A percentile compares a stretch with the other conserved stretches of the same genome.
These are phyloP conservation scores for Gillenia trifoliata DNA, from an alignment of 306 rosid species.

Conservation along the genomic window DNA sequence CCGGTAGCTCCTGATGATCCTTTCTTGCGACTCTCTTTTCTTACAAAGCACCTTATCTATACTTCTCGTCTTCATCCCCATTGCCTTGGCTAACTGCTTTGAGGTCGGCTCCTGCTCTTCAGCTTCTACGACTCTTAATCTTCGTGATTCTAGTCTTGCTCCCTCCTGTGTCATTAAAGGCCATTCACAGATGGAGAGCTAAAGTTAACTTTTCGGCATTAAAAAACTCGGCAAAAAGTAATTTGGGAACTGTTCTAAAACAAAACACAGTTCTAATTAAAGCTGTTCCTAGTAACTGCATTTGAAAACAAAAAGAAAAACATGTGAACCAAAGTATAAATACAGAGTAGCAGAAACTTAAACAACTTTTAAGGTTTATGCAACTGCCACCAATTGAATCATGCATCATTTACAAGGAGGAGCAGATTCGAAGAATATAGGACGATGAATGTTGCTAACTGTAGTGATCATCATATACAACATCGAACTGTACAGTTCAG, in stretches of 20 bases:
- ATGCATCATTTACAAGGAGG: not conserved
- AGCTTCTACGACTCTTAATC: conserved; percentile 31
- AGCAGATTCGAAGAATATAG: not conserved
- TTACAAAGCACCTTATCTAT: conserved; percentile 46
- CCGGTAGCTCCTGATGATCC: conserved; percentile 39
- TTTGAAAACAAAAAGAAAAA: not conserved
- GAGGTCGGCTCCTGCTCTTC: conserved; percentile 35
- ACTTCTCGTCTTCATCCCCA: conserved; percentile 28
- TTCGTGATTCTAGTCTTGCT: conserved; percentile 45
- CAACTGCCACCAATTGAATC: not conserved
- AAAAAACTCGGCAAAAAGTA: not conserved
- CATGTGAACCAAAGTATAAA: not conserved
- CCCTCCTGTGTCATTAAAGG: conserved; percentile 45
- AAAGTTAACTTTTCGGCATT: not conserved
- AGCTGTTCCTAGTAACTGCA: not conserved
- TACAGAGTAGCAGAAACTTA: not conserved
- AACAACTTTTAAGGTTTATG: not conserved
- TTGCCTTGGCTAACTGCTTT: conserved; percentile 29
- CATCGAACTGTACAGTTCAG: not conserved
- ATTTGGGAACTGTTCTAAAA: not conserved
- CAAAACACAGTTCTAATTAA: not conserved
- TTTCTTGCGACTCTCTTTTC: conserved; percentile 53
- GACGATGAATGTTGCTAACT: not conserved
- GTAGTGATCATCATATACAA: not conserved
- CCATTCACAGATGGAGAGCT: not conserved